Conservation (phyloP, 192 early-diverging fungal species). For the Lobosporangium transversale region DNA sequence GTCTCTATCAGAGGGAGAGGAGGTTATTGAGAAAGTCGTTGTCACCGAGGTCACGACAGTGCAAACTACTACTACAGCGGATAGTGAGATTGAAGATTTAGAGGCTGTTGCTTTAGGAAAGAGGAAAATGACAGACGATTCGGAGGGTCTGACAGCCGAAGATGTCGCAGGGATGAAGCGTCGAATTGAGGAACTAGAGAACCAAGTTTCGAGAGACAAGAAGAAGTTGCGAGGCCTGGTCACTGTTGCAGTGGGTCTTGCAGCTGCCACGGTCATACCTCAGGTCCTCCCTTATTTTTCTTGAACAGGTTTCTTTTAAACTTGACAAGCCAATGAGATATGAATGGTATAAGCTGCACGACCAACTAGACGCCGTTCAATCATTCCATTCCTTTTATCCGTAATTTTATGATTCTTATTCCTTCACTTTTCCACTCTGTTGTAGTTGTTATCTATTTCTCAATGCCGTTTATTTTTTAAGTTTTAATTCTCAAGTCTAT, state of each 20-base stretch:
- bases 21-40: slow-evolving; percentile 9
- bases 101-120: background rate
- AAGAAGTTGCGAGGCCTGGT: slow-evolving; percentile 47
- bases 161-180: slow-evolving; percentile 40
- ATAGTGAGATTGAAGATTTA: background rate
- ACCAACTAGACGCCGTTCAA: no score
- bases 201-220: slow-evolving; percentile 33
- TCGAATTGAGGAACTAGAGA: slow-evolving; percentile 47
- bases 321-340: background rate
- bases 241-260: slow-evolving; percentile 43
- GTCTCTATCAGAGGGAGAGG: slow-evolving; percentile 5
- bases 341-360: background rate
- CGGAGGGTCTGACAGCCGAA: slow-evolving; percentile 22
- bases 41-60: slow-evolving; percentile 24
- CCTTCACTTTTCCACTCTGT: no score
- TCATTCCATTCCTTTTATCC: no score
- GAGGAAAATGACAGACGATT: background rate
- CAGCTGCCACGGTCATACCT: slow-evolving; percentile 45
- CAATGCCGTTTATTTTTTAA: no score
- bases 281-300: slow-evolving; percentile 50
- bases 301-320: slow-evolving; percentile 1
- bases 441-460: no score
- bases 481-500: no score
- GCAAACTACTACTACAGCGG: slow-evolving; percentile 8
- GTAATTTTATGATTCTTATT: background rate